A percentile compares a stretch with the other conserved stretches of the same genome.
phyloP scores from a whole-genome alignment of 2,329 filamentous ascomycete species.

The Dactylellina drechsleri region DNA sequence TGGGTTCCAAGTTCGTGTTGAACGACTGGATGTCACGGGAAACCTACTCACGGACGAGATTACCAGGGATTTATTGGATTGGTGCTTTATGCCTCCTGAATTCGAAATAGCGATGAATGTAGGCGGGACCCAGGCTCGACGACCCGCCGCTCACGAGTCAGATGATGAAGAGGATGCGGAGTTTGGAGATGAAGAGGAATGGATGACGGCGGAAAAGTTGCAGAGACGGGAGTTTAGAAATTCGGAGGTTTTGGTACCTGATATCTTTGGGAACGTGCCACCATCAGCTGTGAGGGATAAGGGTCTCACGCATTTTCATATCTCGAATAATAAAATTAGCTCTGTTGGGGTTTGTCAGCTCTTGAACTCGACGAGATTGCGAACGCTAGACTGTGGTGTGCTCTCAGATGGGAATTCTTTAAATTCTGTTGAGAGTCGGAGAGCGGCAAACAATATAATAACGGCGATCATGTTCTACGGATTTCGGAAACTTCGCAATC shows the following conservation, averaged over 20 bases:
- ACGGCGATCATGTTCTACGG: constrained; percentile 53
- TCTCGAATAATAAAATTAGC: constrained; percentile 54
- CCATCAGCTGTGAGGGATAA: constrained; percentile 1
- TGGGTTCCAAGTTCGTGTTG: constrained; percentile 47
- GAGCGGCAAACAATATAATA: constrained; percentile 8
- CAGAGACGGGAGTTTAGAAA: constrained; percentile 14
- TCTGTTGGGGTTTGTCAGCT: constrained; percentile 32
- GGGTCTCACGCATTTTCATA: constrained; percentile 55
- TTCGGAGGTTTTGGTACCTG: constrained; percentile 15
- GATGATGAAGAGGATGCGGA: constrained; percentile 40
- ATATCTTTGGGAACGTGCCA: constrained; percentile 20
- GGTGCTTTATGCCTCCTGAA: constrained; percentile 57
- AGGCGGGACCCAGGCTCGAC: background rate
- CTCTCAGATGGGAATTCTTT: background rate
- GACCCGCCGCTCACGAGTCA: constrained; percentile 31
- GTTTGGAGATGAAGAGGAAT: constrained; percentile 41
- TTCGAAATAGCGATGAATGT: constrained; percentile 41
- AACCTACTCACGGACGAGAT: constrained; percentile 56
- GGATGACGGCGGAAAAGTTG: constrained; percentile 37
- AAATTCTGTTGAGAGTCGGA: background rate
- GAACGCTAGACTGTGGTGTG: constrained; percentile 54
- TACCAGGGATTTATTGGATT: constrained; percentile 48
- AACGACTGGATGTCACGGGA: constrained; percentile 55
- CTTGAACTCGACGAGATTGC: constrained; percentile 54
- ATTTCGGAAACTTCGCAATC: constrained; percentile 50